phyloP scores from a whole-genome alignment of 202 grass and related monocot genomes.

The Dendrocalamus latiflorus region DNA sequence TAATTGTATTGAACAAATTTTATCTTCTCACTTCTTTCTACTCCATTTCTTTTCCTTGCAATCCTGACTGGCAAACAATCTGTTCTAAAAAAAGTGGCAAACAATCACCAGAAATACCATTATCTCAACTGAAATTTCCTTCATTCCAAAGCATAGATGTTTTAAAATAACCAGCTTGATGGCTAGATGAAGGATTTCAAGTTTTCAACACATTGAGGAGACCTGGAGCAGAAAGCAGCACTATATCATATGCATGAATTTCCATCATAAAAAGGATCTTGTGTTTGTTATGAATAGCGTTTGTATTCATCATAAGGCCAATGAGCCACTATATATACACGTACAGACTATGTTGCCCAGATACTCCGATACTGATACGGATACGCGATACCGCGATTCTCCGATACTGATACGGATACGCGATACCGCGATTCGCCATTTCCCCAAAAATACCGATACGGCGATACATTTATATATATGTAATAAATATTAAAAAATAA shows the following conservation, averaged over 20 bases:
- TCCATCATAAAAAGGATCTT: neutral
- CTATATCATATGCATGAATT: neutral
- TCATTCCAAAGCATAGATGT: neutral
- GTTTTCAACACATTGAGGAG: neutral
- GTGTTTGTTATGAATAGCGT: neutral
- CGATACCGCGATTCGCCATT: too few species aligned
- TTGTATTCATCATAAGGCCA: too few species aligned
- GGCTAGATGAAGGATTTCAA: neutral
- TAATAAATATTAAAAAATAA: too few species aligned
- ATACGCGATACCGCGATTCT: too few species aligned
- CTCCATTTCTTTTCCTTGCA: constrained; percentile 5
- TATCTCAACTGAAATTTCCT: neutral
- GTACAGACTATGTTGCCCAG: too few species aligned
- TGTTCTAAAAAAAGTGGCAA: neutral
- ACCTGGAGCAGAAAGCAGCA: neutral
- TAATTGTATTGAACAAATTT: neutral
- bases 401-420: too few species aligned
- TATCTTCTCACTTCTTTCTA: neutral
- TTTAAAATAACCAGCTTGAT: constrained; percentile 6
- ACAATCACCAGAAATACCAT: neutral
- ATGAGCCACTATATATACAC: too few species aligned
- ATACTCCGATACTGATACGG: too few species aligned
- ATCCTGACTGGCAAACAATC: neutral
- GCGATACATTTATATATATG: too few species aligned
- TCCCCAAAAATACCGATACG: too few species aligned